Percentiles rank a stretch among this genome's conserved stretches.
Conservation (phyloP, 495 filamentous ascomycete genomes). For the Penicillium tannophilum region DNA sequence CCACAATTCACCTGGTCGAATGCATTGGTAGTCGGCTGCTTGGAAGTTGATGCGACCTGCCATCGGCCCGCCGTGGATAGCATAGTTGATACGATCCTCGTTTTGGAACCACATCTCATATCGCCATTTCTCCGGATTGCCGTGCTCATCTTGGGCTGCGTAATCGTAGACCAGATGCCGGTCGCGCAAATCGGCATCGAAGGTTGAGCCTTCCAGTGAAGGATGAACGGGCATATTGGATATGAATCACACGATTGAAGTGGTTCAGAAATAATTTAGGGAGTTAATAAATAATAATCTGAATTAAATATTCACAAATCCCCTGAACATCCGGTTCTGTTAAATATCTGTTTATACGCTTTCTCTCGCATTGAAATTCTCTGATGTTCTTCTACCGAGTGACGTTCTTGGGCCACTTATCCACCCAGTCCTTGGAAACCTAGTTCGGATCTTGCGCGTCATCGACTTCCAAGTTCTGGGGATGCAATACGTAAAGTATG, state of each 20-base stretch:
- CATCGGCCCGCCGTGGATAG: slow-evolving; percentile 46
- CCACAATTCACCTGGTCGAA: slow-evolving; percentile 40
- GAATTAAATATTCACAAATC: no score
- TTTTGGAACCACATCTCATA: slow-evolving; percentile 50
- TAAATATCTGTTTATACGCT: no score
- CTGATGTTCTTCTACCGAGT: no score
- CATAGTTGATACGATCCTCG: slow-evolving; percentile 42
- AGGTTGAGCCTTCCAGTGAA: slow-evolving; percentile 26
- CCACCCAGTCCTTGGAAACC: no score
- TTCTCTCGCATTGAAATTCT: no score
- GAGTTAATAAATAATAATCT: neutral
- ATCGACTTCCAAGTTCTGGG: no score
- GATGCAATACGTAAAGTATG: no score
- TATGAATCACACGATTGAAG: neutral
- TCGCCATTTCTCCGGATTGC: slow-evolving; percentile 44
- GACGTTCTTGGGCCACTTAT: no score
- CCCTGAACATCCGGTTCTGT: no score
- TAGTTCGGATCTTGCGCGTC: no score
- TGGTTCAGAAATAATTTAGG: no score
- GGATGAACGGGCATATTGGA: slow-evolving; percentile 33
- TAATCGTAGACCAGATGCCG: slow-evolving; percentile 48
- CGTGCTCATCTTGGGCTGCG: slow-evolving; percentile 28
- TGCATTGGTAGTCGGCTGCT: slow-evolving; percentile 41
- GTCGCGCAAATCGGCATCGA: slow-evolving; percentile 38
- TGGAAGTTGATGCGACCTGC: slow-evolving; percentile 43